Conservation (phyloP, 2,329 filamentous ascomycete genomes). For the Fusarium veterinarium region DNA sequence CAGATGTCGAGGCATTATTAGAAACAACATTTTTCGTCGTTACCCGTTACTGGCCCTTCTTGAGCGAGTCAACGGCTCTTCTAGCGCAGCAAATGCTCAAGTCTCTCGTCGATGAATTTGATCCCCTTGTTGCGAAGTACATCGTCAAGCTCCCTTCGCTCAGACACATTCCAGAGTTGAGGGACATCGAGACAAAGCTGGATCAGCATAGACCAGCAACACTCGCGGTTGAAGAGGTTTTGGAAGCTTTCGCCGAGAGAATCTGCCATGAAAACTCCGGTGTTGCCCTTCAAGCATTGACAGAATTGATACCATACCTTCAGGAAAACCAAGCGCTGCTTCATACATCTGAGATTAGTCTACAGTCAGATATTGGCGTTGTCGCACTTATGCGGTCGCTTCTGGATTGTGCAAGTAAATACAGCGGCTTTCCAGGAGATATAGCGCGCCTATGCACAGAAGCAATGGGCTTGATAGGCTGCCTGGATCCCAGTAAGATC, state of each 20-base stretch:
- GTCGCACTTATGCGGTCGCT: constrained; percentile 78
- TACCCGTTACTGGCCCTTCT: constrained; percentile 78
- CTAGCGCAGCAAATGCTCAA: constrained; percentile 72
- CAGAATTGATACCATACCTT: constrained; percentile 81
- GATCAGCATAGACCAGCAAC: constrained; percentile 67
- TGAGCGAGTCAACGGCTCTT: constrained; percentile 70
- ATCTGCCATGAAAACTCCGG: constrained; percentile 85
- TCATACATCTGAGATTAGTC: constrained; percentile 81
- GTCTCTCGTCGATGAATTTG: constrained; percentile 73
- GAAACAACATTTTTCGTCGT: constrained; percentile 93
- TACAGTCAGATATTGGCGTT: constrained; percentile 83
- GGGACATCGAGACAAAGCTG: constrained; percentile 74
- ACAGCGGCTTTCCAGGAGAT: constrained; percentile 73
- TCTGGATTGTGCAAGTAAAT: constrained; percentile 86
- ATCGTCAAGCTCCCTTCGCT: constrained; percentile 85
- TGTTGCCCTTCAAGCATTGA: constrained; percentile 84
- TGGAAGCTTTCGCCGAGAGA: constrained; percentile 78
- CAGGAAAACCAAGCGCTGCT: constrained; percentile 79
- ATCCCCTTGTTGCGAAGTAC: constrained; percentile 69
- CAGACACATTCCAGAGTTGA: constrained; percentile 74
- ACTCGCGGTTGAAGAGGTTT: constrained; percentile 63
- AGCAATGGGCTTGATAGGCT: constrained; percentile 89
- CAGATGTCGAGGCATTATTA: constrained; percentile 82
- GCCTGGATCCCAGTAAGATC: constrained; percentile 89
- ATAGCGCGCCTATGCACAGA: constrained; percentile 81